Base-by-base conservation (phyloP, 352 stramenopile species). In the Blastocystis sp. region DNA sequence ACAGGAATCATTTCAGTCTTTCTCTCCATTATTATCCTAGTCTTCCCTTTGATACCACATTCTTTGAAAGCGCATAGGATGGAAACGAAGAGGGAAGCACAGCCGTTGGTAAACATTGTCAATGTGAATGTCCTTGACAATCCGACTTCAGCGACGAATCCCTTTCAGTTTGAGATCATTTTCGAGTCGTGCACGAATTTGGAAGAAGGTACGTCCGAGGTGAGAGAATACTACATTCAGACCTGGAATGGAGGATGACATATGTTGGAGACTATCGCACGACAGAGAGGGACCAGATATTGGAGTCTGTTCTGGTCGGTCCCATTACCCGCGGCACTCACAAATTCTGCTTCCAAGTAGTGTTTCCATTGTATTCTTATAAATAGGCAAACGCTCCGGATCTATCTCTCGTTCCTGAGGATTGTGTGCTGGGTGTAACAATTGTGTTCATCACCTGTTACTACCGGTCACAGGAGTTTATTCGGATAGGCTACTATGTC, bases 161-260 rank as follows among this genome's bases (percentile, higher is more conserved):
- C 95, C 21, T 98, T 99, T 90, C 93, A 97, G 89, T 99, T 99
- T 89, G 95, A 99, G 89, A 96, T 99, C 87, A 98, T 95, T 0
- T 99, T 99, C 90, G 96, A 99, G 90, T 98, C 94, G 88, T 90
- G 96, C 44, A 93, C 97, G 88, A 91, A 94, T 76, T 91, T 99
- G 1, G 92, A 97, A 84, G 94, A 97, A 61, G 61, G 34, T 72
- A 27, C 14, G 14, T 0, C 42, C 34, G 1, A 4, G 16, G 42
- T 48, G 4, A 16, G 1, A 24, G 4, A 27, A 0, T 24, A 40
- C 18, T 34, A 29, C 7, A 46, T 49, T 42, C 71, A 97, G 96
- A 99, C 87, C 87, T 98, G 49, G 95, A 99, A 92, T 99, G 96
- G 96, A 97, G 97, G 89, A 96, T 99, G 73, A 95, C 96, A 49